Conservation (phyloP, 139 green algal genomes). For the Picochlorum sp. region DNA sequence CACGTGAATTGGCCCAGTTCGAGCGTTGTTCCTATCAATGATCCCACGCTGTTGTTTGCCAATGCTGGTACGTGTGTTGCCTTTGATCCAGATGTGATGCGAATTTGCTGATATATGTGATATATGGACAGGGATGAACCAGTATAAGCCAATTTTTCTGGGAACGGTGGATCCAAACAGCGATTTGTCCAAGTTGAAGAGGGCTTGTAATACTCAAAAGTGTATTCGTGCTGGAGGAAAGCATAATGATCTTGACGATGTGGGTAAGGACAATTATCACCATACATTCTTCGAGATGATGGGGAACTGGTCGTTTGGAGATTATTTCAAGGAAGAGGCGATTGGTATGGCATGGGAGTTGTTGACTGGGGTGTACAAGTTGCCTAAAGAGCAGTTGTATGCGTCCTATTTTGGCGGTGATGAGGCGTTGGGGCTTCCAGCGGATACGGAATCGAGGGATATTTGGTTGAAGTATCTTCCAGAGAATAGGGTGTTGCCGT, state of each 20-base stretch:
- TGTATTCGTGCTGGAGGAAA: slow-evolving; percentile 97
- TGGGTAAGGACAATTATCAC: slow-evolving; percentile 98
- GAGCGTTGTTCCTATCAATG: slow-evolving; percentile 81
- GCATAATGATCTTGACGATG: slow-evolving; percentile 98
- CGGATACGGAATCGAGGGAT: slow-evolving; percentile 81
- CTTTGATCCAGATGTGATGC: no score
- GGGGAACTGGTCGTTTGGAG: slow-evolving; percentile 97
- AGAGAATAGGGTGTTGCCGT: slow-evolving; percentile 67
- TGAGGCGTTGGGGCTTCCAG: slow-evolving; percentile 61
- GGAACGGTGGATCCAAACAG: slow-evolving; percentile 81
- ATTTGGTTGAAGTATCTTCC: slow-evolving; percentile 75
- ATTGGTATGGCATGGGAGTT: slow-evolving; percentile 96
- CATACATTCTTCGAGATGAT: slow-evolving; percentile 99
- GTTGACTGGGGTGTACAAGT: slow-evolving; percentile 83
- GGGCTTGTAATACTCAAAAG: slow-evolving; percentile 93
- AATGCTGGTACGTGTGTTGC: slow-evolving; percentile 57
- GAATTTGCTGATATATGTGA: not conserved
- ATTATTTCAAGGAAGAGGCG: slow-evolving; percentile 98
- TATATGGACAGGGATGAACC: slow-evolving; percentile 81
- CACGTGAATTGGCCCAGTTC: slow-evolving; percentile 55
- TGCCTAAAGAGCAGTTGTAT: slow-evolving; percentile 79
- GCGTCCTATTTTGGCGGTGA: slow-evolving; percentile 98
- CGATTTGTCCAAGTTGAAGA: slow-evolving; percentile 81
- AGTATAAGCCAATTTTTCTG: slow-evolving; percentile 84
- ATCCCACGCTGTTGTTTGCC: slow-evolving; percentile 96